A percentile compares a stretch with the other conserved stretches of the same genome.
Evolutionary conservation across 2,329 filamentous ascomycete genomes (phyloP).

Genomic region (Dendryphion nanum): DNA sequence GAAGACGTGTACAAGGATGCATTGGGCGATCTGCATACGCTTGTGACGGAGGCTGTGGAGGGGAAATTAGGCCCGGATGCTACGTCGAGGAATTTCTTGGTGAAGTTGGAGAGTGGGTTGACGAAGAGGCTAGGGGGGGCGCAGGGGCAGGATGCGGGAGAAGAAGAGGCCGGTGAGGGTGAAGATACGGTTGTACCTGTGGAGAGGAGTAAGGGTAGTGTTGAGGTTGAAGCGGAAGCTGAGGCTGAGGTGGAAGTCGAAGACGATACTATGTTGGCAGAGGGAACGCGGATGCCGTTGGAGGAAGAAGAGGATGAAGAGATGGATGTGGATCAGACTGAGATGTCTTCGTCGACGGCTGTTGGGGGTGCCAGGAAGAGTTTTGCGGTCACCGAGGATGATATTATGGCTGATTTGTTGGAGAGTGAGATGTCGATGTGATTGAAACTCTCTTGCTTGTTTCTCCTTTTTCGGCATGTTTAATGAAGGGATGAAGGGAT

Average conservation of each 20-base stretch:
- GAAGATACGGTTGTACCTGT: slow-evolving; percentile 7
- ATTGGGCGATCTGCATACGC: slow-evolving; percentile 40
- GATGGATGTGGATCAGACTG: slow-evolving; percentile 19
- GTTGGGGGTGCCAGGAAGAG: slow-evolving; percentile 1
- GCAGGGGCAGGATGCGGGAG: slow-evolving; percentile 10
- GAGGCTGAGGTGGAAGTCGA: slow-evolving; percentile 6
- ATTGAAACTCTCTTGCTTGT: too few species aligned
- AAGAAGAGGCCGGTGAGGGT: slow-evolving; percentile 8
- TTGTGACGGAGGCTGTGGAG: slow-evolving; percentile 49
- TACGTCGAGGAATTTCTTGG: slow-evolving; percentile 53
- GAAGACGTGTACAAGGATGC: slow-evolving; percentile 17
- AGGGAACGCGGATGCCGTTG: slow-evolving; percentile 35
- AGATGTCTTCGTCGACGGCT: slow-evolving; percentile 10
- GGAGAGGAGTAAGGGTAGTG: too few species aligned
- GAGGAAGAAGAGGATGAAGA: slow-evolving; percentile 25
- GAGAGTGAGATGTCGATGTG: slow-evolving; percentile 24
- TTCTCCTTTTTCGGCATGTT: too few species aligned
- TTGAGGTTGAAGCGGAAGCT: slow-evolving; percentile 2
- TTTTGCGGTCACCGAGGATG: slow-evolving; percentile 26
- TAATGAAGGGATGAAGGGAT: too few species aligned
- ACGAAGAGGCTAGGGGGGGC: slow-evolving; percentile 51
- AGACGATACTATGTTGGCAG: slow-evolving; percentile 26
- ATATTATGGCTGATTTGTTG: slow-evolving; percentile 35
- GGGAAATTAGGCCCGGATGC: slow-evolving; percentile 52
- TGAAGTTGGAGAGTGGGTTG: slow-evolving; percentile 52